Percentiles rank a stretch among this genome's conserved stretches.
phyloP scores from a whole-genome alignment of 1,284 basidiomycete genomes.

The Ceratobasidium theobromae region DNA sequence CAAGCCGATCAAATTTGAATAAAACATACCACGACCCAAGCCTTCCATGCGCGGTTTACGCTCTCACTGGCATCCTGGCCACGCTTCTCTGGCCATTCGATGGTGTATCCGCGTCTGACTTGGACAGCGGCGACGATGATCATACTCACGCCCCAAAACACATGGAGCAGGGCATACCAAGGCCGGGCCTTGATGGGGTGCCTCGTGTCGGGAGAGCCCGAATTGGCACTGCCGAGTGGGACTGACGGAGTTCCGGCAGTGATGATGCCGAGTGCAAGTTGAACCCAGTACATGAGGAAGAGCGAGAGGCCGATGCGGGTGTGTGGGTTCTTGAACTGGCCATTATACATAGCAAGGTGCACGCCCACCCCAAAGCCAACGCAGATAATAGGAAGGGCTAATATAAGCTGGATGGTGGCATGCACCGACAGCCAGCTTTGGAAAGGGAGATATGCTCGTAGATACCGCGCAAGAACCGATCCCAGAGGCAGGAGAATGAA shows the following conservation, averaged over 20 bases:
- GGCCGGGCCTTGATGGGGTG: conserved; percentile 10
- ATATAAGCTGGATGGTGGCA: conserved; percentile 14
- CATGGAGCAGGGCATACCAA: conserved; percentile 24
- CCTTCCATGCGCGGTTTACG: conserved; percentile 20
- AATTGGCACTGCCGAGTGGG: conserved; percentile 1
- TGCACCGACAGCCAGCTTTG: conserved; percentile 18
- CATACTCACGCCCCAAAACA: conserved; percentile 25
- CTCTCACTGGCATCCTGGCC: conserved; percentile 4
- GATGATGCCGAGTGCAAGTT: not conserved
- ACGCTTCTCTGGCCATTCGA: conserved; percentile 23
- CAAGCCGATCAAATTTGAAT: not conserved
- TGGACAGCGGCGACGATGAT: conserved; percentile 15
- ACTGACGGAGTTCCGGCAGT: conserved; percentile 5
- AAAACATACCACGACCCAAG: conserved; percentile 19
- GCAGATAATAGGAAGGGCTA: conserved; percentile 6
- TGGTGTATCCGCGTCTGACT: conserved; percentile 19
- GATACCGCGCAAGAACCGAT: conserved; percentile 16
- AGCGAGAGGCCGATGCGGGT: conserved; percentile 23
- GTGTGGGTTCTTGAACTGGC: conserved; percentile 15
- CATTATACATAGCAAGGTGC: conserved; percentile 20
- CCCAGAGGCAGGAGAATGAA: conserved; percentile 24
- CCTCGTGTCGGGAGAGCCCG: not conserved
- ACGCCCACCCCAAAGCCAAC: conserved; percentile 21
- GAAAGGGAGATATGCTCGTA: conserved; percentile 19
- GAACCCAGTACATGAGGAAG: conserved; percentile 28